Evolutionary conservation across 176 grass and related monocot species (phyloP).

Genomic region (Triticum monococcum): DNA sequence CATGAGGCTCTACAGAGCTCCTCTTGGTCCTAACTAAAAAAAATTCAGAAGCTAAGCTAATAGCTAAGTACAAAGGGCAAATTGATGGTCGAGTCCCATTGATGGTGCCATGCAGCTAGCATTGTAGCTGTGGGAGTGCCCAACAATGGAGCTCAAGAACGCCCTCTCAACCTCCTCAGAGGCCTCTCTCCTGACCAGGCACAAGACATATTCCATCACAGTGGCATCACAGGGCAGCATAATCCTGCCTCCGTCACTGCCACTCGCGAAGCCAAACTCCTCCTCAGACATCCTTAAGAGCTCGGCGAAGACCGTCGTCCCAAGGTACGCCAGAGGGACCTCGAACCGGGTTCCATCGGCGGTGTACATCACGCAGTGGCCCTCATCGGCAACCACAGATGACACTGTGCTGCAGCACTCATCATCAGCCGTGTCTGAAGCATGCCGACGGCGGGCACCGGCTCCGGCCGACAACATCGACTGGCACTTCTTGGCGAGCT

Average conservation of each 20-base stretch:
- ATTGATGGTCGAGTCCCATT: not conserved
- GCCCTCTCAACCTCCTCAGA: conserved; percentile 48
- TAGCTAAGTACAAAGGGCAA: not conserved
- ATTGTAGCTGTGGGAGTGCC: not conserved
- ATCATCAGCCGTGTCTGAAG: not conserved
- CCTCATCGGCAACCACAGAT: not conserved
- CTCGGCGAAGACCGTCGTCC: conserved; percentile 12
- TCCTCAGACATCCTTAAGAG: conserved; percentile 32
- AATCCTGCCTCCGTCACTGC: conserved; percentile 22
- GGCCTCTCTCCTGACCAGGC: conserved; percentile 30
- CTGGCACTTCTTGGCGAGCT: conserved; percentile 50
- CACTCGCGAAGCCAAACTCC: conserved; percentile 35
- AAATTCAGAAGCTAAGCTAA: not conserved
- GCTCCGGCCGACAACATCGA: conserved; percentile 6
- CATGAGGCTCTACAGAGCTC: not conserved
- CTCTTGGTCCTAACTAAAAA: not conserved
- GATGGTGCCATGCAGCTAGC: not conserved
- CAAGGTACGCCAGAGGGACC: conserved; percentile 26
- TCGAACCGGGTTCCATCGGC: not conserved
- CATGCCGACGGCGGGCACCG: not conserved
- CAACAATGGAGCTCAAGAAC: conserved; percentile 24
- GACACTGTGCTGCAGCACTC: not conserved
- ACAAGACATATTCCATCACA: conserved; percentile 39
- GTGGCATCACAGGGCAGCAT: conserved; percentile 36
- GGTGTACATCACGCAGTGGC: not conserved